Percentiles rank a stretch among this genome's conserved stretches.
Evolutionary conservation across 129 eudicot genomes (phyloP).

Genomic region (Tanacetum coccineum): DNA sequence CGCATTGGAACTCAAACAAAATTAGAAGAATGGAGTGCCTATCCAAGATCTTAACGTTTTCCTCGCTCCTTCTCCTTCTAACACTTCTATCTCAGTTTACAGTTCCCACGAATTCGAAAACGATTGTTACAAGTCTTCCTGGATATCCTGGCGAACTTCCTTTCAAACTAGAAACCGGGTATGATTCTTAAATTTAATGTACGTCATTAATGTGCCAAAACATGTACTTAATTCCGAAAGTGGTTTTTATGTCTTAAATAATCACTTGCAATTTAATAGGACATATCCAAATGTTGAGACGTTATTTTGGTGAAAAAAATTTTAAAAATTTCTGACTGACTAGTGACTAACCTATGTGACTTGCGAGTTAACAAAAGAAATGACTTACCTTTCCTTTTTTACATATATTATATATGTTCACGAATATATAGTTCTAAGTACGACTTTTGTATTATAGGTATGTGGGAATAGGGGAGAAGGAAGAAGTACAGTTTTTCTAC

Average conservation of each 20-base stretch:
- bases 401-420: too few species aligned
- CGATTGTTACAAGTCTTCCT: slow-evolving; percentile 37
- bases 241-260: too few species aligned
- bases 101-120: slow-evolving; percentile 9
- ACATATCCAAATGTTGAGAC: too few species aligned
- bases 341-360: too few species aligned
- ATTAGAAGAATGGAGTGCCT: slow-evolving; percentile 15
- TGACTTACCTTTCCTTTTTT: too few species aligned
- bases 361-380: too few species aligned
- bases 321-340: too few species aligned
- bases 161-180: slow-evolving; percentile 51
- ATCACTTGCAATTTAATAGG: too few species aligned
- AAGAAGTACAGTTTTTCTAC: slow-evolving; percentile 48
- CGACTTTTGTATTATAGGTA: slow-evolving; percentile 21
- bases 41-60: not conserved
- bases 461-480: slow-evolving; percentile 41
- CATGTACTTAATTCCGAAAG: too few species aligned
- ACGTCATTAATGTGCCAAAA: too few species aligned
- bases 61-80: slow-evolving; percentile 12
- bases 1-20: not conserved
- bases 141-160: slow-evolving; percentile 46
- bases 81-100: slow-evolving; percentile 11
- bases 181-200: not conserved
- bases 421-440: too few species aligned
- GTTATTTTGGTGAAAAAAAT: too few species aligned